phyloP scores from a whole-genome alignment of 2,329 filamentous ascomycete genomes.

The Trichophyton simii region DNA sequence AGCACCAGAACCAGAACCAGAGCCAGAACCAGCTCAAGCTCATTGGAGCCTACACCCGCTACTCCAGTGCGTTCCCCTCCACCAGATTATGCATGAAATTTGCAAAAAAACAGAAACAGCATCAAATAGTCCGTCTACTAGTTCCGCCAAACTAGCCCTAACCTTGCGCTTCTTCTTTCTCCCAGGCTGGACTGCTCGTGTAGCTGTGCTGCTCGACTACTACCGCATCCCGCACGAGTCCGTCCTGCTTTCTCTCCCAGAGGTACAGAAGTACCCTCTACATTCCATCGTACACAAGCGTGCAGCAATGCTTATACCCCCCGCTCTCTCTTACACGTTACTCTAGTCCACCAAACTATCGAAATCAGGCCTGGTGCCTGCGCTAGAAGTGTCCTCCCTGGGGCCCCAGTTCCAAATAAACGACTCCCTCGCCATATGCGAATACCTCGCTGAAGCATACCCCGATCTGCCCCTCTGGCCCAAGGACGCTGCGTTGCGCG shows the following conservation, averaged over 20 bases:
- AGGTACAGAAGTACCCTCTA: conserved; percentile 20
- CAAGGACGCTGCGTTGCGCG: conserved; percentile 21
- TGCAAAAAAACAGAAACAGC: no score
- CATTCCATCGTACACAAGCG: no score
- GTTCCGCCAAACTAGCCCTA: no score
- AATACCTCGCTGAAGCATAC: conserved; percentile 24
- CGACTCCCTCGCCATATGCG: conserved; percentile 25
- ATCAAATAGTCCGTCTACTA: no score
- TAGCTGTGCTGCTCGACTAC: conserved; percentile 24
- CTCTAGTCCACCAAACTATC: conserved; percentile 19
- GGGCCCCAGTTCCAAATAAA: conserved; percentile 13
- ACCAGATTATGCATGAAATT: no score
- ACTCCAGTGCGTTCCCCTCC: conserved; percentile 20
- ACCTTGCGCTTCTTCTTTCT: no score
- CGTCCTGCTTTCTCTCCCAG: conserved; percentile 17
- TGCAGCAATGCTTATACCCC: not conserved
- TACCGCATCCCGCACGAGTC: conserved; percentile 22
- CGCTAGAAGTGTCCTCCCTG: conserved; percentile 18
- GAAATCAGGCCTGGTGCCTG: conserved; percentile 22
- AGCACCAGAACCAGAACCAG: no score
- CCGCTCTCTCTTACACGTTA: not conserved
- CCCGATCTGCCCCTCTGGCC: conserved; percentile 23
- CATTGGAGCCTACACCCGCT: conserved; percentile 22
- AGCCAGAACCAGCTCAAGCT: conserved; percentile 18
- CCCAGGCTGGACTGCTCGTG: conserved; percentile 25